Percentiles rank a stretch among this genome's conserved stretches.
These are phyloP conservation scores for Spathaspora arborariae DNA, from an alignment of 805 yeast species.

Conservation along the genomic window DNA sequence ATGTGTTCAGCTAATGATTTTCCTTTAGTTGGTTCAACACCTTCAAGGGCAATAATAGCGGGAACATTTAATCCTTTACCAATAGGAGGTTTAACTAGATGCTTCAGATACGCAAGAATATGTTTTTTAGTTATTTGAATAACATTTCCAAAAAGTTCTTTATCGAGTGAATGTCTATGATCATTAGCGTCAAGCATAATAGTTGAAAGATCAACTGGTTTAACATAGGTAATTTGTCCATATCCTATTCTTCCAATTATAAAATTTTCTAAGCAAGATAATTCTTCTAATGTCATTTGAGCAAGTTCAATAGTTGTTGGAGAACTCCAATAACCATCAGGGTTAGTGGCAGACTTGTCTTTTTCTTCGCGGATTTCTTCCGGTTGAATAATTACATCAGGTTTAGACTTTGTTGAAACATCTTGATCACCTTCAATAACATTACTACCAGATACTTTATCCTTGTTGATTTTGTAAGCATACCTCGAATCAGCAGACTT, in stretches of 20 bases:
- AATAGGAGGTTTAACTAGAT: slow-evolving; percentile 48
- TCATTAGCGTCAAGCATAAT: slow-evolving; percentile 40
- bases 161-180: slow-evolving; percentile 34
- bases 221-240: slow-evolving; percentile 64
- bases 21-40: slow-evolving; percentile 48
- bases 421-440: slow-evolving; percentile 10
- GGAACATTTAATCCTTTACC: slow-evolving; percentile 76
- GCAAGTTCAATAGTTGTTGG: slow-evolving; percentile 55
- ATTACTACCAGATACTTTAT: slow-evolving; percentile 1
- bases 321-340: slow-evolving; percentile 65
- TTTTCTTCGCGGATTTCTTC: slow-evolving; percentile 10
- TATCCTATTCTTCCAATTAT: slow-evolving; percentile 63
- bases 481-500: slow-evolving; percentile 8
- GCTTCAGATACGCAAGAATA: slow-evolving; percentile 62
- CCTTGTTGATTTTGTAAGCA: slow-evolving; percentile 11
- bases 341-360: slow-evolving; percentile 7
- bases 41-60: slow-evolving; percentile 66
- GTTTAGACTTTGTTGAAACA: neutral
- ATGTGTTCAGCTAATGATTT: slow-evolving; percentile 46
- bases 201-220: slow-evolving; percentile 65
- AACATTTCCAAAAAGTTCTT: slow-evolving; percentile 33
- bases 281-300: slow-evolving; percentile 40
- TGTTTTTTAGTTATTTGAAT: slow-evolving; percentile 43
- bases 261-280: slow-evolving; percentile 57
- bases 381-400: slow-evolving; percentile 1